Evolutionary conservation across 768 basidiomycete genomes (phyloP), one percentile per base, ranked within the genome.

Genomic region (Russula brevipes): DNA sequence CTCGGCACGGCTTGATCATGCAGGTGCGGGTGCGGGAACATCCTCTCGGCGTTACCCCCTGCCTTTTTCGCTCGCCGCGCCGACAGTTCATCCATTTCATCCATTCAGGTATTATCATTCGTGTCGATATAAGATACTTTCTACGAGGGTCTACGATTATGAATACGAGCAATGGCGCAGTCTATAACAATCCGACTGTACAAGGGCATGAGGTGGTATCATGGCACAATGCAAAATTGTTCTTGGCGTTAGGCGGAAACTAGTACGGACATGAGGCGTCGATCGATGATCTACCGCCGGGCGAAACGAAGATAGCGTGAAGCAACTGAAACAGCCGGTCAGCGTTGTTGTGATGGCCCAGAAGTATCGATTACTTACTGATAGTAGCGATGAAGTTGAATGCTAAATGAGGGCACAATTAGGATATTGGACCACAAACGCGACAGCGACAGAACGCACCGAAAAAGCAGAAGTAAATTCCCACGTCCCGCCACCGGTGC

Each of bases 351-450:
- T 36, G 11, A 42, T 35, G 30, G 57, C 1, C 9, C 10, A 6
- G 3, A 55, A 33, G 53, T 39, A 10, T 24, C 36, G 0, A 0
- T 0, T 3, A 74, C 78, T 69, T 67, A 80, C 79, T 69, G 47
- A 86, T 82, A 2, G 85, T 86, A 53, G 78, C 74, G 24, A 85
- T 67, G 58, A 89, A 75, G 73, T 94, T 94, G 78, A 91, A 92
- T 17, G 81, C 81, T 82, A 59, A 45, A 52, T 58, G 24, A 10
- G 14, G 10, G 45, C 3, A 51, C 49, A 38, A 35, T 30, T 11
- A 57, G 49, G 36, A 31, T 60, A 38, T 47, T 19, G 4, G 54
- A 59, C n/a, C 50, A 1, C 8, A 17, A 46, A 47, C 5, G 4
- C 38, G 24, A 12, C 16, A 2, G 19, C 24, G 24, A 24, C 24